Base-by-base conservation (phyloP, 2,329 filamentous ascomycete species). In the Botryotinia globosa region DNA sequence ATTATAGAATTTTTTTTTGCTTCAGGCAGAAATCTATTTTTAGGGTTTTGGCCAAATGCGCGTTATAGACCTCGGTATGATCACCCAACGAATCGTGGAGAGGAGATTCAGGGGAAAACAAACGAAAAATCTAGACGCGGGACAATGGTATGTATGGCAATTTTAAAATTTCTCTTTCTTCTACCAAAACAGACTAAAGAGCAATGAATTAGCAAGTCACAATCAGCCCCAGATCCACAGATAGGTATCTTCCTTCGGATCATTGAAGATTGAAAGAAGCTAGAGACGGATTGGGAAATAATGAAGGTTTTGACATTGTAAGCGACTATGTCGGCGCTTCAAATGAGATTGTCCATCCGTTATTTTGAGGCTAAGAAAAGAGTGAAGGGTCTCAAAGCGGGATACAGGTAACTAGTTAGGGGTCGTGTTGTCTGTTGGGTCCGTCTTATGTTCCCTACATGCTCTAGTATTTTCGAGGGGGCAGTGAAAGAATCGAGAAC, bases 141-240 rank as follows among this genome's bases (percentile, higher is more conserved):
- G 22, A 29, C 5, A 14, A 7, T 34, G 5, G 12, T 54, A 4
- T 54, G 12, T 54, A 4, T 54, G 8, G 42, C n/a, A 65, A 65
- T 65, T 45, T 65, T 48, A 65, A 65, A 65, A 22, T 12, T 65
- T 29, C 58, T 61, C 34, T 0, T 37, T 14, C 58, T 61, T 12
- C 58, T 12, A 61, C 34, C 58, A 61, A 61, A 61, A 61, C 7
- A 22, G 32, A 61, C 25, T 39, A 61, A 39, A 25, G n/a, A 65
- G 44, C 51, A 54, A 29, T 54, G 25, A n/a, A 54, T 29, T 25
- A 54, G 51, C 51, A 65, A 65, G 42, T 29, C 62, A 65, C 29
- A 65, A 20, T 65, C 62, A 65, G 62, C 62, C 62, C 29, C 62
- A 65, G 34, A 25, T 63, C 48, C 48, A 51, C 48, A 51, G 48